phyloP scores from a whole-genome alignment of 352 stramenopile genomes.

The Thalassiosira sp. region DNA sequence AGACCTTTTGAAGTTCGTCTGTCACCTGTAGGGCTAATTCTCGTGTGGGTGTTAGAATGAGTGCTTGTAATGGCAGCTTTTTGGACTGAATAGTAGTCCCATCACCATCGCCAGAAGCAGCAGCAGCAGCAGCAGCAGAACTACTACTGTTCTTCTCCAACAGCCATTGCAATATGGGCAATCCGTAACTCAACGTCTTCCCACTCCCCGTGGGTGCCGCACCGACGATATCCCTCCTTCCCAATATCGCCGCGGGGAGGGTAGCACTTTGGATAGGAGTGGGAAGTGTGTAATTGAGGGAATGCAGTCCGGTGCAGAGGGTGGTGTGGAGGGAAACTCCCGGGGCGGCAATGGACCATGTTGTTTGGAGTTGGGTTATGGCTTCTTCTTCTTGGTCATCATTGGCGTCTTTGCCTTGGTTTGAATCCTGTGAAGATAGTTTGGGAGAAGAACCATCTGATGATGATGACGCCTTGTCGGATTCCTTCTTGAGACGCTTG shows the following conservation, averaged over 20 bases:
- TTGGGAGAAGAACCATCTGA: background rate
- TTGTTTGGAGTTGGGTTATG: slow-evolving; percentile 43
- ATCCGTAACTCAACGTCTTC: slow-evolving; percentile 78
- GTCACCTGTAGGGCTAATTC: slow-evolving; percentile 95
- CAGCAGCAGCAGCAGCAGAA: no score
- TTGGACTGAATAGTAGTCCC: no score
- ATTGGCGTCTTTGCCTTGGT: no score
- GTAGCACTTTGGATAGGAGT: slow-evolving; percentile 76
- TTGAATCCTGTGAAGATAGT: slow-evolving; percentile 5
- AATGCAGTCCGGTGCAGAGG: slow-evolving; percentile 48
- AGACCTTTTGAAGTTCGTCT: slow-evolving; percentile 82
- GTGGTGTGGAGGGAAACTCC: slow-evolving; percentile 59
- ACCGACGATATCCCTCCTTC: slow-evolving; percentile 76
- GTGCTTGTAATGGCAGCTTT: slow-evolving; percentile 82
- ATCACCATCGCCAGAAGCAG: no score
- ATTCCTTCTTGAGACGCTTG: slow-evolving; percentile 22
- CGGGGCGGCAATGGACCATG: slow-evolving; percentile 59
- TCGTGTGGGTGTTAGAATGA: slow-evolving; percentile 94
- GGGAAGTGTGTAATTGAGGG: slow-evolving; percentile 60
- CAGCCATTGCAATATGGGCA: slow-evolving; percentile 73
- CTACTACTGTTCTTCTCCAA: no score
- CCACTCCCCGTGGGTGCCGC: slow-evolving; percentile 76
- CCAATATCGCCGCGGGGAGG: slow-evolving; percentile 67
- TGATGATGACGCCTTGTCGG: background rate
- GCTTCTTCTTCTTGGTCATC: no score